These are phyloP conservation scores for Oryza glumipatula DNA, from an alignment of 176 grass and related monocot genomes.

Conservation along the genomic window DNA sequence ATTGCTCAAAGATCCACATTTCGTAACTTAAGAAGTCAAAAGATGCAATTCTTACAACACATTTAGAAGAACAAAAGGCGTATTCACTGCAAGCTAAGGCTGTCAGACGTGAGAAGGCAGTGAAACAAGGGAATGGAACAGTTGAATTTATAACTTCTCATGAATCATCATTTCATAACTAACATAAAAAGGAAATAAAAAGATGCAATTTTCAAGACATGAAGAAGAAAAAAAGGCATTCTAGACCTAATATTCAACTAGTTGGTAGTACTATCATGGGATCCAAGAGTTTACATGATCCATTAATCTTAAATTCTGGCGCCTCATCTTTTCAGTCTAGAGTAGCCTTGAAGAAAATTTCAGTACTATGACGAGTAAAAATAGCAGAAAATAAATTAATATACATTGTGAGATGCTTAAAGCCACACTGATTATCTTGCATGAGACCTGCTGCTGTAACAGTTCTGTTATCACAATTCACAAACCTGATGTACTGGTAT, in stretches of 20 bases:
- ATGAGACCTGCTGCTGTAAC: too few relatives aligned
- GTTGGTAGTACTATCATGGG: not conserved
- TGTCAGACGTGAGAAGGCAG: too few relatives aligned
- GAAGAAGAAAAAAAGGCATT: not conserved
- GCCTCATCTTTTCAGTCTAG: not conserved
- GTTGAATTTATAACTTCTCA: not conserved
- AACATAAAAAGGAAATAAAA: not conserved
- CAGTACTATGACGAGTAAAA: too few relatives aligned
- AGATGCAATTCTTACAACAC: too few relatives aligned
- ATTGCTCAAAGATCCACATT: too few relatives aligned
- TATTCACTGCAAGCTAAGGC: too few relatives aligned
- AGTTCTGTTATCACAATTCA: not conserved
- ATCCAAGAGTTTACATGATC: not conserved
- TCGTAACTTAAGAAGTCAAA: too few relatives aligned
- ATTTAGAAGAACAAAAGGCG: too few relatives aligned
- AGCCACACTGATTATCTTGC: not conserved
- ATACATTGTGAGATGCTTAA: not conserved
- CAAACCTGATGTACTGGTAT: constrained; percentile 89
- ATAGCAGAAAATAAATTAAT: not conserved
- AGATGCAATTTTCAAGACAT: not conserved
- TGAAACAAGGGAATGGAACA: too few relatives aligned
- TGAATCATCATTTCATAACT: too few relatives aligned
- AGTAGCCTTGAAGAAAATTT: too few relatives aligned
- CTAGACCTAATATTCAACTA: not conserved
- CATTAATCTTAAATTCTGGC: too few relatives aligned